Evolutionary conservation across 2,329 filamentous ascomycete species (phyloP).

Genomic region (Zymoseptoria crescenta): DNA sequence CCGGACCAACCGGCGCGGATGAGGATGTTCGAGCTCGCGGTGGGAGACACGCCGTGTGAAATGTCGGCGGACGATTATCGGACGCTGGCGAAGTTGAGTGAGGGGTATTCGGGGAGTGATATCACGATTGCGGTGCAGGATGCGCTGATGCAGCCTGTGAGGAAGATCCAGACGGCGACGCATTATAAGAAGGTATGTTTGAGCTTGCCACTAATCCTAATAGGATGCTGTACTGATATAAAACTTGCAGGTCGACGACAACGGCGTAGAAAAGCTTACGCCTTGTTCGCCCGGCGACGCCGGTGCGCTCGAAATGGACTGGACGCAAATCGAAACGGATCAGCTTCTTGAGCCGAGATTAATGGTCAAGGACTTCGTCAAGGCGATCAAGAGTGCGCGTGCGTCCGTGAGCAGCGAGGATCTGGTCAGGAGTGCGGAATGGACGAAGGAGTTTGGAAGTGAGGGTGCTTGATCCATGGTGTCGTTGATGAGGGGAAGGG

Average conservation of each 20-base stretch:
- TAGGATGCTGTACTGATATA: background rate
- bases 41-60: slow-evolving; percentile 87
- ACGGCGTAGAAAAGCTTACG: slow-evolving; percentile 61
- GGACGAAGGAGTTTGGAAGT: slow-evolving; percentile 94
- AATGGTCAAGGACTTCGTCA: slow-evolving; percentile 83
- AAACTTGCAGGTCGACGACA: slow-evolving; percentile 56
- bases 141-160: slow-evolving; percentile 92
- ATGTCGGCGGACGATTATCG: slow-evolving; percentile 71
- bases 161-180: slow-evolving; percentile 93
- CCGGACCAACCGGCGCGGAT: slow-evolving; percentile 81
- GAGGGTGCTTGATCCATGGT: slow-evolving; percentile 55
- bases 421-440: slow-evolving; percentile 74
- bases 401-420: slow-evolving; percentile 88
- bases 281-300: slow-evolving; percentile 89
- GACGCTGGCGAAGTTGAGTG: slow-evolving; percentile 69
- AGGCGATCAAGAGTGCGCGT: slow-evolving; percentile 78
- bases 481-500: background rate
- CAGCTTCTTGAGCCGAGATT: slow-evolving; percentile 79
- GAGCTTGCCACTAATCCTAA: background rate
- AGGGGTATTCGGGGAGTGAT: slow-evolving; percentile 94
- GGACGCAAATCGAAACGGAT: slow-evolving; percentile 78
- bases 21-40: slow-evolving; percentile 89
- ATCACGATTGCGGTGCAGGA: slow-evolving; percentile 93
- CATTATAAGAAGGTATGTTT: slow-evolving; percentile 80
- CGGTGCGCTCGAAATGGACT: slow-evolving; percentile 85